Evolutionary conservation across 2,329 filamentous ascomycete species (phyloP).

Genomic region (Paracoccidioides brasiliensis): DNA sequence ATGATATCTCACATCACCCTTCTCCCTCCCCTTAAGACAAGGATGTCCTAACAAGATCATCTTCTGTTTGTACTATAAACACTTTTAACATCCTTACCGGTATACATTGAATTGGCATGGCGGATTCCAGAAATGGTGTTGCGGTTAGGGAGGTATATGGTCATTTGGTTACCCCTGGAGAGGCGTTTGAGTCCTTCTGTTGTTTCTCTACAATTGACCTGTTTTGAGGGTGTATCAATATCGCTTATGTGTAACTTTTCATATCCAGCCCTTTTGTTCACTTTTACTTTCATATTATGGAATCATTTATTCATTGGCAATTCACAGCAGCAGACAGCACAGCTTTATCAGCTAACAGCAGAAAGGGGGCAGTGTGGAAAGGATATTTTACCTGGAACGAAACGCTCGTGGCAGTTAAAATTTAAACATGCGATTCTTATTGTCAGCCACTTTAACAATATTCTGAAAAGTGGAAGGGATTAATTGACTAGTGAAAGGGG

Average conservation of each 20-base stretch:
- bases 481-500: no score
- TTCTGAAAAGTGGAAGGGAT: no score
- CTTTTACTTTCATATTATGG: no score
- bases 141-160: not conserved
- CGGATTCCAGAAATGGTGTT: constrained; percentile 6
- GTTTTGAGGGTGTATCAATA: constrained; percentile 4
- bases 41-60: not conserved
- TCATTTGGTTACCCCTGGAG: constrained; percentile 1
- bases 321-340: no score
- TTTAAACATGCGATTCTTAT: no score
- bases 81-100: not conserved
- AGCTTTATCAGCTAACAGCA: no score
- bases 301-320: no score
- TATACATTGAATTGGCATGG: constrained; percentile 8
- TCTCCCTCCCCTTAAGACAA: not conserved
- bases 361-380: no score
- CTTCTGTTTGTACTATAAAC: constrained; percentile 3
- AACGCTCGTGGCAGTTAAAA: no score
- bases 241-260: not conserved
- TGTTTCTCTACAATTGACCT: constrained; percentile 4
- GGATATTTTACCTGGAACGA: no score
- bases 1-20: not conserved
- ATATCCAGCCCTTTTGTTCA: no score
- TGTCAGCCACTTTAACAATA: no score
- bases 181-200: constrained; percentile 6